Base-by-base conservation (phyloP, 2,329 filamentous ascomycete genomes). In the Stagonosporopsis tanaceti region DNA sequence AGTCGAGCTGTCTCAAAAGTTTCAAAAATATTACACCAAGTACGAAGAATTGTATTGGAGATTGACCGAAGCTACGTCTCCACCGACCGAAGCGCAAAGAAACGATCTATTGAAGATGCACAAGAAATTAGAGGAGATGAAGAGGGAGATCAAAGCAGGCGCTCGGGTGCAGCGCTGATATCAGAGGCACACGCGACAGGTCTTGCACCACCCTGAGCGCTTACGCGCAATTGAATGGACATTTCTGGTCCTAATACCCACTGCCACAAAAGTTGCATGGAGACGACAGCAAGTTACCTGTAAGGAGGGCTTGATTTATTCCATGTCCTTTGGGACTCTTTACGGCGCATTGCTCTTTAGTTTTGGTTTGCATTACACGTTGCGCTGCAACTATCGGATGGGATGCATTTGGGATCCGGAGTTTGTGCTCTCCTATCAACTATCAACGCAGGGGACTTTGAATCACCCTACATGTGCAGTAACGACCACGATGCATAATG, bases 11-110 rank as follows among this genome's bases (percentile, higher is more conserved):
- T 81, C 80, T 2, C 77, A 78, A 62, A 78, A 77, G 46, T 89
- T 88, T 72, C 85, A 86, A 67, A 77, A 77, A 50, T 82, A 82
- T 60, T 88, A 88, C 66, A 81, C 82, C 34, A 81, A 80, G 54
- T 89, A 89, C 65, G 80, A 81, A 63, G 74, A 80, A 65, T 70
- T 87, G 64, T 85, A 88, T 69, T 81, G 82, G 66, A 71, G 76
- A 61, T 65, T 80, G 59, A 72, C 70, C 0, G 76, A 77, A 38
- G 64, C 71, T 11, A 63, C 76, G 30, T 74, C 79, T 53, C 77
- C 81, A 3, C 79, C 82, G 8, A 78, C 77, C 4, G 72, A 76
- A 46, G 74, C 79, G 22, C 83, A 87, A 64, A 73, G 85, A 58
- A 79, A 82, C 40, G 78, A 80, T 56, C 67, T 88, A 50, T 80